phyloP scores from a whole-genome alignment of 2,329 filamentous ascomycete genomes.

The Thyridium curvatum region DNA sequence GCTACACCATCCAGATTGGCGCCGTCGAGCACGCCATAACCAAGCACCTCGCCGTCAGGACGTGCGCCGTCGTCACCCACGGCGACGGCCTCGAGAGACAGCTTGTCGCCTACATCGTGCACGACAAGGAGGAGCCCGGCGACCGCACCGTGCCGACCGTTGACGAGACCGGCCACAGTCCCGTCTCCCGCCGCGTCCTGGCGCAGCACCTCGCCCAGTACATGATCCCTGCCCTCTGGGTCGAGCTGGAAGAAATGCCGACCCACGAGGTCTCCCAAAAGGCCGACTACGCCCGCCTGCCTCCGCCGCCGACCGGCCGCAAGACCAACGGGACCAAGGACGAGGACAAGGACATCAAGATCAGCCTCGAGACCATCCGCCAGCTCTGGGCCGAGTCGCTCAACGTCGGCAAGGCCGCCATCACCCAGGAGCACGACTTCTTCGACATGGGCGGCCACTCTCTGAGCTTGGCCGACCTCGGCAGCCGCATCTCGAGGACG shows the following conservation, averaged over 20 bases:
- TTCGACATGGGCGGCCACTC: slow-evolving; percentile 80
- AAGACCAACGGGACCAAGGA: slow-evolving; percentile 30
- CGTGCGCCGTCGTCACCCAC: slow-evolving; percentile 66
- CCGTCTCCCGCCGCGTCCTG: slow-evolving; percentile 58
- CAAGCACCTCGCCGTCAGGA: slow-evolving; percentile 61
- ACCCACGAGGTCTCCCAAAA: slow-evolving; percentile 77
- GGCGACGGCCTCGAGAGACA: slow-evolving; percentile 72
- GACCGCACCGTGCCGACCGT: slow-evolving; percentile 58
- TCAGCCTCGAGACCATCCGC: slow-evolving; percentile 52
- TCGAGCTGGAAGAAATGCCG: slow-evolving; percentile 63
- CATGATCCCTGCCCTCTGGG: slow-evolving; percentile 77
- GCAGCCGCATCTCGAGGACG: slow-evolving; percentile 60
- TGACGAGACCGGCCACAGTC: slow-evolving; percentile 65
- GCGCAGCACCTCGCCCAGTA: slow-evolving; percentile 67
- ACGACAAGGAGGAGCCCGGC: slow-evolving; percentile 51
- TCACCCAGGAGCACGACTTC: slow-evolving; percentile 69
- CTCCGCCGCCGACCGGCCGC: slow-evolving; percentile 51
- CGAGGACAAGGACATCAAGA: slow-evolving; percentile 56
- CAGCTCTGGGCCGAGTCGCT: slow-evolving; percentile 68
- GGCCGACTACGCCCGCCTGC: slow-evolving; percentile 65
- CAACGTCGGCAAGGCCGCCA: slow-evolving; percentile 53
- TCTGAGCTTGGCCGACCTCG: slow-evolving; percentile 68
- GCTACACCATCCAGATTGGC: slow-evolving; percentile 71
- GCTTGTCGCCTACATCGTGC: slow-evolving; percentile 70
- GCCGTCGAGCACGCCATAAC: slow-evolving; percentile 71